Conservation (phyloP, 2,329 filamentous ascomycete species). For the Microcyclospora tardicrescens region DNA sequence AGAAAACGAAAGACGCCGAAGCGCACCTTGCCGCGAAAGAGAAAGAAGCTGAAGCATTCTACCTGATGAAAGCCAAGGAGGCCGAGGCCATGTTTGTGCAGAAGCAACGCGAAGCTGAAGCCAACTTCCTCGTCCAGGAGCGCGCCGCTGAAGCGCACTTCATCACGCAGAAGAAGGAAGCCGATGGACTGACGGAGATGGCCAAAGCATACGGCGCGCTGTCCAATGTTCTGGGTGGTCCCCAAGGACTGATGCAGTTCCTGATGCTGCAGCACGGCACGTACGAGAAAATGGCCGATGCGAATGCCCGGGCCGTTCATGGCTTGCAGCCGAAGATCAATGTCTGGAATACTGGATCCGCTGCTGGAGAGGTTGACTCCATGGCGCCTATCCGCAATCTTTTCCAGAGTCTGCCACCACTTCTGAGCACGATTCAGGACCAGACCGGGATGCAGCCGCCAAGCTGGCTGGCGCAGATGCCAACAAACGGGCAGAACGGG, state of each 20-base stretch:
- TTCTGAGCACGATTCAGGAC: constrained; percentile 75
- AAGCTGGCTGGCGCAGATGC: constrained; percentile 53
- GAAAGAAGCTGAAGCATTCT: constrained; percentile 22
- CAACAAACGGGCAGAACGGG: constrained; percentile 14
- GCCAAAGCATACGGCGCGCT: constrained; percentile 67
- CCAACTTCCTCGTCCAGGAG: constrained; percentile 27
- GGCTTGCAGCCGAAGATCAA: constrained; percentile 81
- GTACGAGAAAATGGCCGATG: constrained; percentile 63
- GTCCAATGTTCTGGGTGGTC: constrained; percentile 60
- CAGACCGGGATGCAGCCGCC: constrained; percentile 76
- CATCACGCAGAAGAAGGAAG: constrained; percentile 54
- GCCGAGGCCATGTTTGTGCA: constrained; percentile 48
- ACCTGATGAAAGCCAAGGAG: constrained; percentile 33
- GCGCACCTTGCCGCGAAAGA: constrained; percentile 9
- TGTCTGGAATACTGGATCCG: constrained; percentile 68
- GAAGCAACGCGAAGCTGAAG: constrained; percentile 28
- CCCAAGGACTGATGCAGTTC: constrained; percentile 66
- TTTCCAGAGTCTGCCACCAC: constrained; percentile 71
- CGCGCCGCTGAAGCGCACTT: constrained; percentile 48
- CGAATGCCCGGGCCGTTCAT: constrained; percentile 61
- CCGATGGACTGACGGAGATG: constrained; percentile 64
- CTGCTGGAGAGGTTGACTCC: constrained; percentile 39
- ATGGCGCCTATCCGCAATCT: constrained; percentile 42
- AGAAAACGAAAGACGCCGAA: constrained; percentile 20
- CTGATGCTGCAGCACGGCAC: constrained; percentile 78